These are phyloP conservation scores for Penicillium concentricum DNA, from an alignment of 2,329 filamentous ascomycete genomes.

Conservation along the genomic window DNA sequence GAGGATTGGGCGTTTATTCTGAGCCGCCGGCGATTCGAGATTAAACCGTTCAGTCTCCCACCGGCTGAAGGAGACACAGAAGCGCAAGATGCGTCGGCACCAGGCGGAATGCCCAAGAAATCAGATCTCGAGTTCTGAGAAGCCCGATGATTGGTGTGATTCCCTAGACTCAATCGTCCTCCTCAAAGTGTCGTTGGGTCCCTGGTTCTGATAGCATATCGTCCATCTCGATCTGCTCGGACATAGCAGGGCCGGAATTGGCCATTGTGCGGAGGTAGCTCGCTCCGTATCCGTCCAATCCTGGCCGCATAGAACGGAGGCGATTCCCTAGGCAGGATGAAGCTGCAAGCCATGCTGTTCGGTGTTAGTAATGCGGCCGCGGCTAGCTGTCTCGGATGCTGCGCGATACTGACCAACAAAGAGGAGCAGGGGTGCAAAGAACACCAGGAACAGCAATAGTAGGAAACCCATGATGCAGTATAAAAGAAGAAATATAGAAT, in stretches of 20 bases:
- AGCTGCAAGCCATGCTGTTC: conserved; percentile 50
- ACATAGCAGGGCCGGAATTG: conserved; percentile 54
- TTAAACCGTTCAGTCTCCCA: conserved; percentile 85
- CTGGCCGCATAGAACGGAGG: conserved; percentile 48
- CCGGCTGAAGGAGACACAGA: conserved; percentile 75
- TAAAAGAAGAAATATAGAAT: conserved; percentile 7
- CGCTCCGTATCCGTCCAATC: conserved; percentile 52
- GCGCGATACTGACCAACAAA: conserved; percentile 32
- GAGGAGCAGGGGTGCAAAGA: conserved; percentile 39
- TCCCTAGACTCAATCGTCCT: conserved; percentile 30
- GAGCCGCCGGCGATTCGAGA: conserved; percentile 77
- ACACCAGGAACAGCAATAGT: conserved; percentile 35
- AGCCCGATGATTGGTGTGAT: neutral
- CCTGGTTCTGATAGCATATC: conserved; percentile 54
- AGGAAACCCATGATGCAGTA: conserved; percentile 33
- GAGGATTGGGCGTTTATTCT: conserved; percentile 90
- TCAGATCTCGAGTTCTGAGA: conserved; percentile 67
- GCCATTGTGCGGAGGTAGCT: conserved; percentile 58
- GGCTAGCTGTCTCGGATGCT: neutral
- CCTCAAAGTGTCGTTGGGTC: conserved; percentile 26
- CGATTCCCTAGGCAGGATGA: conserved; percentile 57
- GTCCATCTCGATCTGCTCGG: conserved; percentile 64
- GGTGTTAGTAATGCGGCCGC: conserved; percentile 22
- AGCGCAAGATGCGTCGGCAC: conserved; percentile 52
- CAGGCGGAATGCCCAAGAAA: conserved; percentile 56